Evolutionary conservation across 1,284 basidiomycete genomes (phyloP), one percentile per base, ranked within the genome.

Genomic region (Pascua sp.): DNA sequence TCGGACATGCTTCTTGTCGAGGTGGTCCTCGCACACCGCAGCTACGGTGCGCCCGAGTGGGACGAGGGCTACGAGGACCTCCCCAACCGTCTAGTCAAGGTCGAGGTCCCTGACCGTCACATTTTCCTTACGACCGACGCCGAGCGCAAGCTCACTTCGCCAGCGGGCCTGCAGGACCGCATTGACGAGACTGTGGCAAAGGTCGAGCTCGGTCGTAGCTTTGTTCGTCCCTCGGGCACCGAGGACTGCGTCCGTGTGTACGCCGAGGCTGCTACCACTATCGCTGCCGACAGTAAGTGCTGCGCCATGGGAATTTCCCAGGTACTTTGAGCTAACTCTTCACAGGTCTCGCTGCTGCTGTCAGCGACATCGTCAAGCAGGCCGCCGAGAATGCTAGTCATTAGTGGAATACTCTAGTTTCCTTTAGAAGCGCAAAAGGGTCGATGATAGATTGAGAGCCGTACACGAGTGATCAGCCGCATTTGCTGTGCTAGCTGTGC

Each of bases 201-300:
- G 70, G 91, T 89, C 70, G 86, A 89, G 54, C 86, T 86, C 39
- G 96, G 94, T 0, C 84, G 96, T 48, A 85, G 89, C 32, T 99
- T 99, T 75, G 95, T 98, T 12, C 80, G 96, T 58, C 96, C 96
- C 1, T 96, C 92, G 77, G 96, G 96, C 11, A 99, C 96, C 16
- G 96, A 99, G 75, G 94, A 98, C 72, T 95, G 96, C 46, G 96
- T 99, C 11, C 84, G 96, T 61, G 94, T 99, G 9, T 99, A 98
- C 72, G 96, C 95, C 1, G 96, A 99, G 77, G 93, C 95, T 2
- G 82, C 81, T 42, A 81, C 85, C 44, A 83, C 83, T 55, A 78
- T 83, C 13, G 86, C 90, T 63, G 89, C 90, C 15, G 91, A 95
- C 71, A 88, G 92, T 93, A 63, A 32, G 24, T 32, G 24, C 24